Percentiles rank a stretch among this genome's conserved stretches.
These are phyloP conservation scores for Pythium diclinum DNA, from an alignment of 352 stramenopile genomes.

Conservation along the genomic window DNA sequence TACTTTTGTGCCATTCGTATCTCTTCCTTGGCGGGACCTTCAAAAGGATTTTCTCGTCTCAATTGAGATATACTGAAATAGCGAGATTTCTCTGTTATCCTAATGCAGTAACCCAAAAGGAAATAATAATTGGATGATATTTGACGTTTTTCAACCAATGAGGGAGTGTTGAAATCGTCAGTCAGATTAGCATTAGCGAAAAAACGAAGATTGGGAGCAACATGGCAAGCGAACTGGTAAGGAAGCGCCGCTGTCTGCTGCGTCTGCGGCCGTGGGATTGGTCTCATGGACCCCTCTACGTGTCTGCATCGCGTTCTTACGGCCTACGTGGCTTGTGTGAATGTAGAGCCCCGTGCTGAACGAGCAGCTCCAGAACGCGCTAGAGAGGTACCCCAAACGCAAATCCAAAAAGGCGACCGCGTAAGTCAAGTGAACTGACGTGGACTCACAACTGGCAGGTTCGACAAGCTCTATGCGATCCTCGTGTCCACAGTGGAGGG, in stretches of 20 bases:
- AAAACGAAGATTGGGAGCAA: background rate
- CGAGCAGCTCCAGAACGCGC: constrained; percentile 58
- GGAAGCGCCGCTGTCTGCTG: background rate
- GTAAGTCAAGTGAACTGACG: background rate
- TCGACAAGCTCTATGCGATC: constrained; percentile 70
- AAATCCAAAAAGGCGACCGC: background rate
- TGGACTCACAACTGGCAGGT: constrained; percentile 32
- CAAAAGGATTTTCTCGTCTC: background rate
- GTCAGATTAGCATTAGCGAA: background rate
- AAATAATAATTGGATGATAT: background rate
- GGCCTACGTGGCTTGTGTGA: background rate
- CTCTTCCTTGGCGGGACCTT: background rate
- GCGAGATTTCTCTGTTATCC: background rate
- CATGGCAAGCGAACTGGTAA: background rate
- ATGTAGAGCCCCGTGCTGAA: constrained; percentile 54
- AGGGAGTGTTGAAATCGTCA: background rate
- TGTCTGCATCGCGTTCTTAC: background rate
- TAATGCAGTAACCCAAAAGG: background rate
- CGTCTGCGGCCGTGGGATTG: background rate
- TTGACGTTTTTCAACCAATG: background rate
- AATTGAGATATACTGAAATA: constrained; percentile 1
- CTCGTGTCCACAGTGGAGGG: constrained; percentile 78
- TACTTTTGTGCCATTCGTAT: background rate
- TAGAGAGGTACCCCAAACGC: constrained; percentile 36
- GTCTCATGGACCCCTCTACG: background rate